These are phyloP conservation scores for Magnolia sinica DNA, from an alignment of 164 flowering plant species.

Conservation along the genomic window DNA sequence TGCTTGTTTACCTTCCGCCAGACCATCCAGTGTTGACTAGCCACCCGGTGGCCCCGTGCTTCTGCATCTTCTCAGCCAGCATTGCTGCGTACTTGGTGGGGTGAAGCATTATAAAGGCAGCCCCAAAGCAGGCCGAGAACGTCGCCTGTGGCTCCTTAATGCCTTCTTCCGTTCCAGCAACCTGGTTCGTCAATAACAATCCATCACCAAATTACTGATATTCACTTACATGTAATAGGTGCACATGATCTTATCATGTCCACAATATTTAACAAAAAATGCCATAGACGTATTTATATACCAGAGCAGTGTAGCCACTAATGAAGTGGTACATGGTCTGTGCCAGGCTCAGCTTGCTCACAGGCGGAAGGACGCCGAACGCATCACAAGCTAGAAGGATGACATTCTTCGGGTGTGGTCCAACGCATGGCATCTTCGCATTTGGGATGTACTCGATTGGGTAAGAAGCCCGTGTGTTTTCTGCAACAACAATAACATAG, in stretches of 20 bases:
- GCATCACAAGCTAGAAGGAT: slow-evolving; percentile 98
- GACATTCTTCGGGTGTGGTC: slow-evolving; percentile 94
- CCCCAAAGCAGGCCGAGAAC: slow-evolving; percentile 98
- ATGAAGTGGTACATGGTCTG: slow-evolving; percentile 99
- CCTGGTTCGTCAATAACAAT: slow-evolving; percentile 35
- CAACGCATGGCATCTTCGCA: slow-evolving; percentile 94
- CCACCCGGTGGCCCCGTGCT: slow-evolving; percentile 97
- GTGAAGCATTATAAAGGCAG: slow-evolving; percentile 97
- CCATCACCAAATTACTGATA: neutral
- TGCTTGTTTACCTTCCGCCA: slow-evolving; percentile 75
- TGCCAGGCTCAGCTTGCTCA: slow-evolving; percentile 89
- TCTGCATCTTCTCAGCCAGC: slow-evolving; percentile 96
- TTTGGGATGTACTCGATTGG: slow-evolving; percentile 97
- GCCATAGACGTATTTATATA: slow-evolving; percentile 17
- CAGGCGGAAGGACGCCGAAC: slow-evolving; percentile 98
- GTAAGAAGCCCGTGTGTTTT: slow-evolving; percentile 94
- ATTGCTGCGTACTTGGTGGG: slow-evolving; percentile 97
- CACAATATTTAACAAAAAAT: too few species aligned
- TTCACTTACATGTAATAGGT: neutral
- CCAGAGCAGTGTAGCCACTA: slow-evolving; percentile 99
- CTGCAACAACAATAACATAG: slow-evolving; percentile 34
- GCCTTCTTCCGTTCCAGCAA: slow-evolving; percentile 97
- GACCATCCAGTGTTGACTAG: slow-evolving; percentile 99
- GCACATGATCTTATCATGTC: too few species aligned
- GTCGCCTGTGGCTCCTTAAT: slow-evolving; percentile 92